phyloP scores from a whole-genome alignment of 2,329 filamentous ascomycete species.

The Ambrosiella beaveri region DNA sequence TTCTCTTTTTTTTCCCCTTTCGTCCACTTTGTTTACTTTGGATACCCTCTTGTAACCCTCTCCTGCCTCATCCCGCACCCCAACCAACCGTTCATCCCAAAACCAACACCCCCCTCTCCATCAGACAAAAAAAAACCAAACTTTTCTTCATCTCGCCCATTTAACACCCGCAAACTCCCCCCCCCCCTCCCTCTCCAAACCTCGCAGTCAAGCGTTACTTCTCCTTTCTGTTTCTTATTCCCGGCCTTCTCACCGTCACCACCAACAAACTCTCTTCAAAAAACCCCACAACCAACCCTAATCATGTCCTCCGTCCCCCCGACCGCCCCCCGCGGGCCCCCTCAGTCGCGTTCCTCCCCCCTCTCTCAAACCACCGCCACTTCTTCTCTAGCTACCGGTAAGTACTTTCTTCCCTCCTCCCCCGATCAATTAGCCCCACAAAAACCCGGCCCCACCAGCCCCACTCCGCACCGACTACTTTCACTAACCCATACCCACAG shows the following conservation, averaged over 20 bases:
- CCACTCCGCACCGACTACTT: background rate
- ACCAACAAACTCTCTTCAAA: too few relatives aligned
- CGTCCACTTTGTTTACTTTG: background rate
- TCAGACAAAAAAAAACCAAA: background rate
- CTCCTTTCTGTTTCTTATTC: too few relatives aligned
- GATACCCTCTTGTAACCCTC: background rate
- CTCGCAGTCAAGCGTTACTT: too few relatives aligned
- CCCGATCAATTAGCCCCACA: too few relatives aligned
- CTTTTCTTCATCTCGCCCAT: too few relatives aligned
- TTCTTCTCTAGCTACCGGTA: background rate
- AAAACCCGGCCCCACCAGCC: background rate
- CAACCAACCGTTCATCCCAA: too few relatives aligned
- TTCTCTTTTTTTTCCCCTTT: background rate
- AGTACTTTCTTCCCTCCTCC: background rate
- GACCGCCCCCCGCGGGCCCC: too few relatives aligned
- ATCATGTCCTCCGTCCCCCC: background rate
- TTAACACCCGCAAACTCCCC: too few relatives aligned
- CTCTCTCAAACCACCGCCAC: too few relatives aligned
- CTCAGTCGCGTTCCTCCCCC: too few relatives aligned
- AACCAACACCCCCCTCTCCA: background rate
- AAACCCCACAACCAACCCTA: background rate
- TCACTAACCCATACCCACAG: conserved; percentile 26
- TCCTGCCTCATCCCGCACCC: background rate
- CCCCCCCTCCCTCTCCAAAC: too few relatives aligned
- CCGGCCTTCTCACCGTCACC: too few relatives aligned